phyloP scores from a whole-genome alignment of 2,329 filamentous ascomycete species.

The Cladosporium sp. region DNA sequence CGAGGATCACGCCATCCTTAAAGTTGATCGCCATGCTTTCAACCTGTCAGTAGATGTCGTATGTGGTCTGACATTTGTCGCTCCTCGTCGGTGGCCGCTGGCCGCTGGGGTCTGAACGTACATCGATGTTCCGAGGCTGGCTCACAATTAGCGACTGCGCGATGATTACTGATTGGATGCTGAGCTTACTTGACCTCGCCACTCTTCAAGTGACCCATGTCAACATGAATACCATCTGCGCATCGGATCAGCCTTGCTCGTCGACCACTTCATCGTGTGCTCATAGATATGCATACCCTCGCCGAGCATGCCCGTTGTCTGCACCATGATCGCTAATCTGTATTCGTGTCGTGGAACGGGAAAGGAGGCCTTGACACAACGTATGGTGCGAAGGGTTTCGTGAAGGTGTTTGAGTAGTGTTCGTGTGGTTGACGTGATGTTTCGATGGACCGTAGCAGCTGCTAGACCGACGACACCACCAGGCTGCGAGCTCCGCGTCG shows the following conservation, averaged over 20 bases:
- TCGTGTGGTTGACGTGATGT: not conserved
- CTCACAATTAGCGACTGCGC: constrained; percentile 21
- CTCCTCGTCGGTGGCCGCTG: constrained; percentile 16
- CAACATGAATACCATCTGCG: constrained; percentile 95
- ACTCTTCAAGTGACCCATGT: constrained; percentile 98
- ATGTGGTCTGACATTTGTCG: constrained; percentile 13
- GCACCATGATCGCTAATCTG: constrained; percentile 23
- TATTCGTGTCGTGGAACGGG: not conserved
- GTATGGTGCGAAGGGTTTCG: not conserved
- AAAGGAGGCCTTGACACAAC: not conserved
- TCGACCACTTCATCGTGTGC: constrained; percentile 14
- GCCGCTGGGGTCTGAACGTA: constrained; percentile 10
- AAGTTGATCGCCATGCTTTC: constrained; percentile 96
- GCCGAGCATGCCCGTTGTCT: constrained; percentile 36
- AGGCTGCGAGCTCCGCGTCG: constrained; percentile 3
- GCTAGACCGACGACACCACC: constrained; percentile 1
- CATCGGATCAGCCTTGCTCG: not conserved
- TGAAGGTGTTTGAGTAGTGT: not conserved
- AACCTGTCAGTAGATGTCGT: not conserved
- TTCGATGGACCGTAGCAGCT: constrained; percentile 3
- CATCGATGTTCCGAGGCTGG: constrained; percentile 90
- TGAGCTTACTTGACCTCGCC: constrained; percentile 93
- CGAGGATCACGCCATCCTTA: constrained; percentile 96
- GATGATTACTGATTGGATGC: not conserved
- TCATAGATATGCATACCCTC: constrained; percentile 28